A percentile compares a stretch with the other conserved stretches of the same genome.
Conservation (phyloP, 305 asterid species). For the Plantago coronopus region DNA sequence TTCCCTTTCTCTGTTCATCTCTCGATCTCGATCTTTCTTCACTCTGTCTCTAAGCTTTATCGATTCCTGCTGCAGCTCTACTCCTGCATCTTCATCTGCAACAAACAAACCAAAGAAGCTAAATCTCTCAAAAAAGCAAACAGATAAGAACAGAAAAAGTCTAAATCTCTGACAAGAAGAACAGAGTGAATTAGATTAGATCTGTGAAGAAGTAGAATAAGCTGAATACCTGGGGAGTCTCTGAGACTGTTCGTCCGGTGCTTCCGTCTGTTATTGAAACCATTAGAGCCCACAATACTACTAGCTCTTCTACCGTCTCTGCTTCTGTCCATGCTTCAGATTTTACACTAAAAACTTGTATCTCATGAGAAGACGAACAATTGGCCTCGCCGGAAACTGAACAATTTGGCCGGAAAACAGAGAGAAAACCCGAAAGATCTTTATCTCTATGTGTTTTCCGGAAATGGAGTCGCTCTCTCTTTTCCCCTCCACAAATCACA, state of each 20-base stretch:
- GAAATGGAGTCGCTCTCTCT: slow-evolving; percentile 34
- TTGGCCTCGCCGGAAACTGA: slow-evolving; percentile 24
- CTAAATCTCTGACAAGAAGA: slow-evolving; percentile 30
- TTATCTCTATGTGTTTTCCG: slow-evolving; percentile 24
- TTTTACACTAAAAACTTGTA: slow-evolving; percentile 29
- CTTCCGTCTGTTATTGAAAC: slow-evolving; percentile 65
- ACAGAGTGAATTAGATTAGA: not conserved
- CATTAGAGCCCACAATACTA: slow-evolving; percentile 68
- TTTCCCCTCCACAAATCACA: slow-evolving; percentile 21
- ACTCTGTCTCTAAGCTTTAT: slow-evolving; percentile 74
- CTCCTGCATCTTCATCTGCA: slow-evolving; percentile 88
- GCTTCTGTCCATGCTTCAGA: slow-evolving; percentile 67
- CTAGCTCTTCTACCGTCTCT: slow-evolving; percentile 88
- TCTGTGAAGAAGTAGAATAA: not conserved
- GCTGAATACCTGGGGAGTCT: slow-evolving; percentile 70
- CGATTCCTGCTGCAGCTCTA: slow-evolving; percentile 79
- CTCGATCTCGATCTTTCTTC: slow-evolving; percentile 92
- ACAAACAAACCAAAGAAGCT: not conserved
- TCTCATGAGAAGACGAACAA: not conserved
- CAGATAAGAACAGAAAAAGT: slow-evolving; percentile 8
- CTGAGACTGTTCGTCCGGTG: slow-evolving; percentile 76
- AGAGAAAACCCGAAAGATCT: slow-evolving; percentile 25
- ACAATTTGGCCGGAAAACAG: slow-evolving; percentile 31
- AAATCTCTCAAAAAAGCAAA: slow-evolving; percentile 1
- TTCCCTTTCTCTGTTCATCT: slow-evolving; percentile 55